Evolutionary conservation across 768 basidiomycete species (phyloP), one percentile per base, ranked within the genome.

Genomic region (Melanogaster broomeanus): DNA sequence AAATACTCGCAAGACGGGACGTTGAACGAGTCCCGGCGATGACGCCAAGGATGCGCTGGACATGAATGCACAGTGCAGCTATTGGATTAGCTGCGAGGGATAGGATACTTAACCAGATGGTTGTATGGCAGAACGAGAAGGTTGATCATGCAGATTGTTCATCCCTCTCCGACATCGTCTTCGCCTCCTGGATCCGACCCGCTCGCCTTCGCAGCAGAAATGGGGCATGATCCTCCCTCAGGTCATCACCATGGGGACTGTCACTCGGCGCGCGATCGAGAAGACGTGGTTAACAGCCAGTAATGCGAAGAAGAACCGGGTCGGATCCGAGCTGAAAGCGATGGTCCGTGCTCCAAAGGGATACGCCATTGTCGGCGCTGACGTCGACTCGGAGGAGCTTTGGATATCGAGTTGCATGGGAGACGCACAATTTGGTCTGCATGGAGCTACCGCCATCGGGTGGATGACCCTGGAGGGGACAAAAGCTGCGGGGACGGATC

Each of bases 401-500:
- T 98, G 97, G 97, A 98, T 98, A 57, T 96, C 95, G 18, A 94
- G 91, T 62, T 92, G 93, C 53, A 96, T 98, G 92, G 96, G 96
- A 1, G 97, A 98, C 63, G 91, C 94, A 0, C 96, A 99, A 69
- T 97, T 99, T 67, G 97, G 96, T 9, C 67, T 96, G 51, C 95
- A 99, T 60, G 96, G 96, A 11, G 93, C 94, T 10, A 95, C 94
- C 3, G 94, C 96, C 2, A 85, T 99, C 38, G 96, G 97, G 3
- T 98, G 96, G 96, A 98, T 99, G 96, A 98, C 95, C 15, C 80
- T 99, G 25, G 97, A 98, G 68, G 95, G 97, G 1, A 96, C 95
- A 15, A 98, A 98, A 70, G 80, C 86, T 0, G 87, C 89, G 0
- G 94, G 94, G 6, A 98, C 96, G 6, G 96, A 99, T 72, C 72